phyloP scores from a whole-genome alignment of 208 protist genomes.

The Herpetomonas muscarum region DNA sequence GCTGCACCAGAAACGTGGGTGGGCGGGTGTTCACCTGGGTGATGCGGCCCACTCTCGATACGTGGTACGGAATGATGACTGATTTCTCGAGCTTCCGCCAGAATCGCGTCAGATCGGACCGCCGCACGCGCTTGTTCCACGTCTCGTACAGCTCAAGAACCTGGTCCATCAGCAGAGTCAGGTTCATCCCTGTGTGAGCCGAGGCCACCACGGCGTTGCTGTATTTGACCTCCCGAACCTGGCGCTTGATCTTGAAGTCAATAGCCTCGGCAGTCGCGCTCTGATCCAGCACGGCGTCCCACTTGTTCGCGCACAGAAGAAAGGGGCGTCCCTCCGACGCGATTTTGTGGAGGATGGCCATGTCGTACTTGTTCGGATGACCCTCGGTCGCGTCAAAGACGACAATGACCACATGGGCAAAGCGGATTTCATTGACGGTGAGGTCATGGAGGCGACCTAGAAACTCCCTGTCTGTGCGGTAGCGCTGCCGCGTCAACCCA shows the following conservation, averaged over 20 bases:
- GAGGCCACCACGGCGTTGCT: slow-evolving; percentile 88
- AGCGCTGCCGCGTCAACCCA: slow-evolving; percentile 67
- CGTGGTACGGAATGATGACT: slow-evolving; percentile 85
- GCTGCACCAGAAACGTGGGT: slow-evolving; percentile 80
- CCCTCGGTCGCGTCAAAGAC: slow-evolving; percentile 91
- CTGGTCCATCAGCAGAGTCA: slow-evolving; percentile 87
- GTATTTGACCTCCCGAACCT: slow-evolving; percentile 89
- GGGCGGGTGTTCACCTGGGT: slow-evolving; percentile 85
- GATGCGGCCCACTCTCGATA: slow-evolving; percentile 79
- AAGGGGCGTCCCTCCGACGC: slow-evolving; percentile 85
- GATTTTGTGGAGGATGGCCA: slow-evolving; percentile 83
- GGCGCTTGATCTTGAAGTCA: slow-evolving; percentile 91
- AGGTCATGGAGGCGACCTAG: slow-evolving; percentile 75
- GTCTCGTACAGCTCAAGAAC: slow-evolving; percentile 78
- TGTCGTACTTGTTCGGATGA: slow-evolving; percentile 91
- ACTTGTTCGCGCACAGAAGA: slow-evolving; percentile 90
- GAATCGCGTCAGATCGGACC: slow-evolving; percentile 78
- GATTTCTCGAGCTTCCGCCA: slow-evolving; percentile 91
- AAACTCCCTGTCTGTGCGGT: slow-evolving; percentile 77
- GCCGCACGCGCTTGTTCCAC: slow-evolving; percentile 87
- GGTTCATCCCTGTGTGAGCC: slow-evolving; percentile 81
- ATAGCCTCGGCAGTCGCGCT: slow-evolving; percentile 87
- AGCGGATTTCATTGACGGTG: slow-evolving; percentile 79
- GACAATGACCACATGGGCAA: slow-evolving; percentile 83
- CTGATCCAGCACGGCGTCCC: slow-evolving; percentile 88